Conservation (phyloP, 208 protist genomes). For the Perkinsela sp. region DNA sequence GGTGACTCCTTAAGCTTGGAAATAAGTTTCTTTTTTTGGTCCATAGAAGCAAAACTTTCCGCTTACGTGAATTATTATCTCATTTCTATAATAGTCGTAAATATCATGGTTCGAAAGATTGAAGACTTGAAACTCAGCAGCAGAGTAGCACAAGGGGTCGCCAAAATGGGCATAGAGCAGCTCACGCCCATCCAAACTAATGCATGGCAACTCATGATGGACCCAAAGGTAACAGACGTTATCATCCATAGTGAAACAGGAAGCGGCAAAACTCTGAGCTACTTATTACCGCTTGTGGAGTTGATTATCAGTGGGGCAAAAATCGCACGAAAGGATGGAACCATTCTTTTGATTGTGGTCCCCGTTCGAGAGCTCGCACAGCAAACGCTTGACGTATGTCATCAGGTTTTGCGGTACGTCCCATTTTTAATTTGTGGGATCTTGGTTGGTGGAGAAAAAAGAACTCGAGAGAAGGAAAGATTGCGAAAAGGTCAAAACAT, state of each 20-base stretch:
- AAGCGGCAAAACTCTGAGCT: slow-evolving; percentile 87
- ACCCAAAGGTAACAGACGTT: slow-evolving; percentile 29
- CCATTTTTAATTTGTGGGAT: not conserved
- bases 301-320: not conserved
- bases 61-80: no score
- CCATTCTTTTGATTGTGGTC: not conserved
- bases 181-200: not conserved
- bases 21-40: no score
- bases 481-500: slow-evolving; percentile 22
- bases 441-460: slow-evolving; percentile 50
- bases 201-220: not conserved
- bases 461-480: slow-evolving; percentile 25
- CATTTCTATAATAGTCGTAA: no score
- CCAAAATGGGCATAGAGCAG: not conserved
- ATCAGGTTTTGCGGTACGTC: not conserved
- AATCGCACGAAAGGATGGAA: not conserved
- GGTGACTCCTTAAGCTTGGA: no score
- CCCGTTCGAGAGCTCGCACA: not conserved
- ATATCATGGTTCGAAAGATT: no score
- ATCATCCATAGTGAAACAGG: slow-evolving; percentile 73
- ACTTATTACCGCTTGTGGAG: slow-evolving; percentile 81
- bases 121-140: not conserved
- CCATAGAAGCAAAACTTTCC: no score
- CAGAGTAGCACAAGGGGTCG: not conserved
- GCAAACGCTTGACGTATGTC: not conserved